A percentile compares a stretch with the other conserved stretches of the same genome.
Conservation (phyloP, 2,329 filamentous ascomycete species). For the Pseudocercospora musae region DNA sequence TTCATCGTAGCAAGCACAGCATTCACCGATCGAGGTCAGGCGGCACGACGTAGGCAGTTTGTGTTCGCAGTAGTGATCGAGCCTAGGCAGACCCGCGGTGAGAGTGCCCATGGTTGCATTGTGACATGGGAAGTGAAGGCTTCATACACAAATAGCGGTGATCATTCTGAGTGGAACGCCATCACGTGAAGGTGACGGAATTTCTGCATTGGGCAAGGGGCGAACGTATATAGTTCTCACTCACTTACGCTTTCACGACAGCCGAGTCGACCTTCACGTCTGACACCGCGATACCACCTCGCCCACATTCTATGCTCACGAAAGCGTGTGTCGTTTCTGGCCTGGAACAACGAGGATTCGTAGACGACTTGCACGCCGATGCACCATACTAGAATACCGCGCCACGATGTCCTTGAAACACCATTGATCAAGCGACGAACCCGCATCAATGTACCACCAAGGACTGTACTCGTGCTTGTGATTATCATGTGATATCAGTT, state of each 20-base stretch:
- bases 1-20: conserved; percentile 35
- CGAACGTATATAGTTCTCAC: too few relatives aligned
- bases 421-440: neutral
- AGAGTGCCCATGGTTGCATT: conserved; percentile 30
- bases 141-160: neutral
- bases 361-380: too few relatives aligned
- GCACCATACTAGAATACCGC: neutral
- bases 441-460: neutral
- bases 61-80: conserved; percentile 32
- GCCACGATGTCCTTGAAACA: neutral
- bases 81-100: conserved; percentile 28
- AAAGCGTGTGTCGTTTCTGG: neutral
- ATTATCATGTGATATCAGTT: neutral
- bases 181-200: neutral
- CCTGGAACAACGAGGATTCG: neutral
- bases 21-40: conserved; percentile 30
- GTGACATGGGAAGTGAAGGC: neutral
- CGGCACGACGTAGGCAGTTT: conserved; percentile 34
- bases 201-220: too few relatives aligned
- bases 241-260: too few relatives aligned
- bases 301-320: neutral
- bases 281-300: neutral
- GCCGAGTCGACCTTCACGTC: too few relatives aligned
- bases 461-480: neutral
- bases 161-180: neutral